phyloP scores from a whole-genome alignment of 345 rosid species.

The Ailanthus altissimus region DNA sequence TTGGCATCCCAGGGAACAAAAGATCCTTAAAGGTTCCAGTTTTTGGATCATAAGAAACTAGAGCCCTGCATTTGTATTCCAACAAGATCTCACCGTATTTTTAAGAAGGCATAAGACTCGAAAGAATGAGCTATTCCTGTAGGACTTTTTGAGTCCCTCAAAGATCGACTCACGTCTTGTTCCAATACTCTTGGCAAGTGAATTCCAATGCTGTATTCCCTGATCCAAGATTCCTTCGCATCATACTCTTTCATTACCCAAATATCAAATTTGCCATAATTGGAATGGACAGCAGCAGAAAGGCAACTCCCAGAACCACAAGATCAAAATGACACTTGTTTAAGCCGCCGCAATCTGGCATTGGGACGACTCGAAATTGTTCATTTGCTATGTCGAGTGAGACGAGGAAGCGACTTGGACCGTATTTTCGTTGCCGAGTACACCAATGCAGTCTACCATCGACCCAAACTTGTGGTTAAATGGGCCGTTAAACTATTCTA shows the following conservation, averaged over 20 bases:
- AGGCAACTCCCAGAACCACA: slow-evolving; percentile 27
- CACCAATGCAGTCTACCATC: slow-evolving; percentile 5
- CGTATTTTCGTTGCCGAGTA: neutral
- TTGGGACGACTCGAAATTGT: slow-evolving; percentile 22
- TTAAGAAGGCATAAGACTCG: slow-evolving; percentile 5
- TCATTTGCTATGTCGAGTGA: slow-evolving; percentile 34
- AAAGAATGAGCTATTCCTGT: neutral
- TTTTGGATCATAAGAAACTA: neutral
- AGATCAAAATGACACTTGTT: neutral
- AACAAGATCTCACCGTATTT: neutral
- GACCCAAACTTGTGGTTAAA: slow-evolving; percentile 8
- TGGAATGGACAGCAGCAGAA: slow-evolving; percentile 14
- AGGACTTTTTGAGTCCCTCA: neutral
- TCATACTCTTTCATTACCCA: slow-evolving; percentile 36
- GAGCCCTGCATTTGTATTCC: slow-evolving; percentile 2
- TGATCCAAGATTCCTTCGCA: slow-evolving; percentile 34
- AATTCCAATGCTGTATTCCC: slow-evolving; percentile 26
- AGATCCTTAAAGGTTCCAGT: slow-evolving; percentile 4
- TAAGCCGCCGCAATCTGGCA: slow-evolving; percentile 4
- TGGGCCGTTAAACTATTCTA: too few species aligned
- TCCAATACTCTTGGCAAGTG: slow-evolving; percentile 23
- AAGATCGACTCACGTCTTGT: neutral
- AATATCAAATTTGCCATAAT: slow-evolving; percentile 7
- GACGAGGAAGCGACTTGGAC: slow-evolving; percentile 9
- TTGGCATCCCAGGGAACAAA: neutral